These are phyloP conservation scores for Trametes hirsuta DNA, from an alignment of 1,284 basidiomycete species.

Conservation along the genomic window DNA sequence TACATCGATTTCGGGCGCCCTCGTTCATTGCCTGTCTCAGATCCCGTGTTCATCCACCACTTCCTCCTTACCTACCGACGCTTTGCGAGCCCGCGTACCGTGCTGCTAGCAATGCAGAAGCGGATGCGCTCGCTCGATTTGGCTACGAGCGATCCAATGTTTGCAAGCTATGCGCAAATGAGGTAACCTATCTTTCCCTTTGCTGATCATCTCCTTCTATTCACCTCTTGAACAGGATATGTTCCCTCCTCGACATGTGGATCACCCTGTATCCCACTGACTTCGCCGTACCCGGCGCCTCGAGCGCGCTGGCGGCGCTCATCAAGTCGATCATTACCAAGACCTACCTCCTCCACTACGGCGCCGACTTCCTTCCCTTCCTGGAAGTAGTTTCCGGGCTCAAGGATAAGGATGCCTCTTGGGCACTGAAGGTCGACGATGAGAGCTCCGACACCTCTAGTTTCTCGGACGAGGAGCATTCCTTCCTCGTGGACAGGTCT, in stretches of 20 bases:
- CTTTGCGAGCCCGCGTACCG: constrained; percentile 72
- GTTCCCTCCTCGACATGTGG: constrained; percentile 75
- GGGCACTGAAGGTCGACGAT: constrained; percentile 69
- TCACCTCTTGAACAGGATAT: constrained; percentile 53
- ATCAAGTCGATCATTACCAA: constrained; percentile 77
- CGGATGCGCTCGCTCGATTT: constrained; percentile 76
- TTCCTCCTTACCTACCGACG: constrained; percentile 81
- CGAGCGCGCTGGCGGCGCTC: constrained; percentile 71
- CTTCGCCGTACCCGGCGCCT: constrained; percentile 73
- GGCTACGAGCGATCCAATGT: constrained; percentile 76
- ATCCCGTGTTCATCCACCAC: constrained; percentile 73
- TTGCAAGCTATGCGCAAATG: constrained; percentile 84
- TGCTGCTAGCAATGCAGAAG: constrained; percentile 84
- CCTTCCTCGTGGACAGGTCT: constrained; percentile 35
- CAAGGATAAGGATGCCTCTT: constrained; percentile 65
- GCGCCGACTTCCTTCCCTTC: constrained; percentile 78
- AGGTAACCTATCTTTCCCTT: constrained; percentile 46
- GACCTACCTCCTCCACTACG: constrained; percentile 80
- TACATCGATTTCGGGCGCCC: neutral
- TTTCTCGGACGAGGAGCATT: constrained; percentile 55
- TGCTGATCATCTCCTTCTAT: neutral
- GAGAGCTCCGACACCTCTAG: constrained; percentile 66
- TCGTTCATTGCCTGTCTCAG: constrained; percentile 40
- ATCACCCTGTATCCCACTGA: constrained; percentile 72
- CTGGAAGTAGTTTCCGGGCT: constrained; percentile 64